Base-by-base conservation (phyloP, 805 yeast genomes). In the Jamesozyma jinghongensis region DNA sequence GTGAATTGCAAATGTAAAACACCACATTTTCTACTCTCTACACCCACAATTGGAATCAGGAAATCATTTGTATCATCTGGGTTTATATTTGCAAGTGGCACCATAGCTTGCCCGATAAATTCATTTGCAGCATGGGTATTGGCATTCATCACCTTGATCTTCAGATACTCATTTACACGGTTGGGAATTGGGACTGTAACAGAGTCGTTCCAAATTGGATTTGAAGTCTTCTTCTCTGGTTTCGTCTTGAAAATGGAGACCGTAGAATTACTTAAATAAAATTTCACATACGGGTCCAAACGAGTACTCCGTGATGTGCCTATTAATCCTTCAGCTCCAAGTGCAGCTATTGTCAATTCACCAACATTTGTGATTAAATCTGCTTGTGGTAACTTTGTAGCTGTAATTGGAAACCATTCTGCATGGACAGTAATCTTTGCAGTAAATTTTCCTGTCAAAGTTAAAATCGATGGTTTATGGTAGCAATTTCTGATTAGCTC, bases 101-200 rank as follows among this genome's bases (percentile, higher is more conserved):
- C 56, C 19, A 53, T 48, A 10, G 79, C 81, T 29, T 66, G 67
- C 38, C 95, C 94, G 41, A 88, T 67, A 47, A 70, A 67, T 59
- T 88, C 96, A 59, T 86, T 88, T 46, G 74, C 75, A 34, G 83
- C 77, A 49, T 94, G 95, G 49, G 85, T 73, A 59, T 88, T 96
- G 94, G 94, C 86, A 56, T 88, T 97, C 46, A 53, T 68, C n/a
- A 81, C 73, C 40, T 69, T 71, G 40, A 82, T 67, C 41, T 62
- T 66, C 38, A 86, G 57, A 10, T 62, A 57, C 3, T 83, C 74
- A 51, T 74, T 76, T 43, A 70, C 74, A 53, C 83, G 71, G 57
- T 80, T 78, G 17, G 67, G 52, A 16, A 85, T 66, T 26, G 71
- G 71, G 26, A 76, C 65, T n/a, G 69, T 61, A 34, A 77, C 71